Base-by-base conservation (phyloP, 805 yeast species). In the Nakazawaea wyomingensis region DNA sequence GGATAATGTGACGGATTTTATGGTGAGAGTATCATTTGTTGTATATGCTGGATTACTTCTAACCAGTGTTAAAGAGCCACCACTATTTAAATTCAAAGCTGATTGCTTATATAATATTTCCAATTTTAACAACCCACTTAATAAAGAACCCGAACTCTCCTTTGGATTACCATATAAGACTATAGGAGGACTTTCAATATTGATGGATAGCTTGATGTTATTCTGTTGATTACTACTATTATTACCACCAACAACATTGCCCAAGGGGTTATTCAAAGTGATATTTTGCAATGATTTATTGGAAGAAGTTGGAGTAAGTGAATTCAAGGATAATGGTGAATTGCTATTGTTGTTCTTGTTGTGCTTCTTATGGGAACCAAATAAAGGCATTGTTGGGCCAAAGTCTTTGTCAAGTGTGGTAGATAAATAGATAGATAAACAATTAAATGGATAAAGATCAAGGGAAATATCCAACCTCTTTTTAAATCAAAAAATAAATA, bases 101-200 rank as follows among this genome's bases (percentile, higher is more conserved):
- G 49, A 43, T 28, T 39, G 26, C 16, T 52, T 44, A 2, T 51
- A 53, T n/a, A 66, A 59, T 1, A 82, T 70, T 24, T 72, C 75
- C 36, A 93, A 63, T 29, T 73, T 72, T 37, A 93, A 64, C 8
- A 87, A 67, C 0, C 99, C 99, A 27, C 89, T 78, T 27, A 93
- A 65, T 19, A 91, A 71, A 4, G 96, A 84, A 1, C 99, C 99
- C 0, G 95, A 72, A 1, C 93, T 80, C 46, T 86, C 93, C 7
- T 64, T 60, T 3, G 90, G 84, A 1, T 73, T 62, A 0, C 99
- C 99, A 56, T 85, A 91, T 43, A 93, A 65, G 36, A 87, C 77
- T 30, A 90, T 72, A 0, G 99, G 99, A 1, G 98, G 98, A 2
- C 95, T 82, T 57, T 93, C 99, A 18, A 93, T 67, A 30, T 71